These are phyloP conservation scores for Magnaporthiopsis poae DNA, from an alignment of 2,329 filamentous ascomycete genomes.

Conservation along the genomic window DNA sequence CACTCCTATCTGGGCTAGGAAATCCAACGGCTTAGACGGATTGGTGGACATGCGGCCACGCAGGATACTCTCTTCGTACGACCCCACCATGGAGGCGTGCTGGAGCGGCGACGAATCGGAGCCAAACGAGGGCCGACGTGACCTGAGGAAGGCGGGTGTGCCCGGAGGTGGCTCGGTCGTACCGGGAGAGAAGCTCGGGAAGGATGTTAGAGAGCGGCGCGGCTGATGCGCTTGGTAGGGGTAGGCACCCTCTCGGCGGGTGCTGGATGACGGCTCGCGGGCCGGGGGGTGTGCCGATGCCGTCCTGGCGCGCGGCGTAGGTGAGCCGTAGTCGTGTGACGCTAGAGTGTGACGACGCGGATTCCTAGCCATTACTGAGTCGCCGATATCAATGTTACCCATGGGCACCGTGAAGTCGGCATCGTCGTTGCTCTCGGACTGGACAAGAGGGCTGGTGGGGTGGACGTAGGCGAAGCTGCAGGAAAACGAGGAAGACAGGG, in stretches of 20 bases:
- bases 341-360: conserved; percentile 63
- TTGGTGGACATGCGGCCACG: conserved; percentile 93
- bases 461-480: conserved; percentile 76
- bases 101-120: conserved; percentile 69
- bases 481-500: conserved; percentile 61
- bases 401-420: conserved; percentile 50
- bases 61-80: conserved; percentile 93
- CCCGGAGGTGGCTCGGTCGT: conserved; percentile 34
- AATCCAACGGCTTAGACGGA: conserved; percentile 83
- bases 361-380: conserved; percentile 24
- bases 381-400: conserved; percentile 39
- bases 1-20: conserved; percentile 90
- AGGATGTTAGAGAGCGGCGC: conserved; percentile 60
- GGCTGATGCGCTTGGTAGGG: conserved; percentile 73
- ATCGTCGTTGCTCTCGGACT: conserved; percentile 78
- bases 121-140: conserved; percentile 59
- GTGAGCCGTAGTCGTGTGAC: conserved; percentile 42
- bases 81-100: conserved; percentile 92
- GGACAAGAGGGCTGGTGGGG: conserved; percentile 83
- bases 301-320: conserved; percentile 18
- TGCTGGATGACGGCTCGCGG: conserved; percentile 25
- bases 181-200: conserved; percentile 32
- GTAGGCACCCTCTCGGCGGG: conserved; percentile 49
- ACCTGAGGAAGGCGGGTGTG: conserved; percentile 39
- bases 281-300: conserved; percentile 11